Evolutionary conservation across 1,284 basidiomycete genomes (phyloP).

Genomic region (Leccinum pachyderme): DNA sequence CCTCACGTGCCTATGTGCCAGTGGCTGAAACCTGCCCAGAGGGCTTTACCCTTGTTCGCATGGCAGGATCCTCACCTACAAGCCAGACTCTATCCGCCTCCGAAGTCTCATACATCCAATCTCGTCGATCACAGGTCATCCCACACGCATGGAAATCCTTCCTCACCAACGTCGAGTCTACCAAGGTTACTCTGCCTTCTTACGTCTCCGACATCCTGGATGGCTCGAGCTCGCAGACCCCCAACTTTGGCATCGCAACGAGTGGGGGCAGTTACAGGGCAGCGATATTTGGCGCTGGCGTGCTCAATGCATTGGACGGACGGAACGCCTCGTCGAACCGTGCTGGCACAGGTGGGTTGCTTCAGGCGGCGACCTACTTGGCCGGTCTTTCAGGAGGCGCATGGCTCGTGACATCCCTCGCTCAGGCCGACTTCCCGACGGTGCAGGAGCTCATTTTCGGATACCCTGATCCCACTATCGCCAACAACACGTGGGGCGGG

Average conservation of each 20-base stretch:
- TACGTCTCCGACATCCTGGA: constrained; percentile 39
- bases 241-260: constrained; percentile 42
- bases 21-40: constrained; percentile 27
- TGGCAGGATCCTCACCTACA: constrained; percentile 23
- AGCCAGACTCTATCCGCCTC: constrained; percentile 32
- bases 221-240: constrained; percentile 24
- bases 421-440: constrained; percentile 41
- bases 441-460: constrained; percentile 40
- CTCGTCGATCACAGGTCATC: constrained; percentile 30
- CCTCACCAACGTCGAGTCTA: constrained; percentile 35
- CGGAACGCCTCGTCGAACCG: constrained; percentile 42
- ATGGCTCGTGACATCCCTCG: constrained; percentile 40
- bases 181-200: constrained; percentile 26
- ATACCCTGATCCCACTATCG: constrained; percentile 13
- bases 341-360: constrained; percentile 47
- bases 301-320: constrained; percentile 49
- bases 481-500: constrained; percentile 31
- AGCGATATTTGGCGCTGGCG: constrained; percentile 49
- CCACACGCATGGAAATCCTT: constrained; percentile 35
- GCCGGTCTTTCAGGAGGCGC: constrained; percentile 44
- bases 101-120: constrained; percentile 32
- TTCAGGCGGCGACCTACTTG: constrained; percentile 48
- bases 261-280: constrained; percentile 52
- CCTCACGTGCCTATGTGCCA: constrained; percentile 29
- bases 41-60: constrained; percentile 35